Evolutionary conservation across 225 moss, liverwort and hornwort species (phyloP), one percentile per base, ranked within the genome.

Genomic region (Straminergon stramineum): DNA sequence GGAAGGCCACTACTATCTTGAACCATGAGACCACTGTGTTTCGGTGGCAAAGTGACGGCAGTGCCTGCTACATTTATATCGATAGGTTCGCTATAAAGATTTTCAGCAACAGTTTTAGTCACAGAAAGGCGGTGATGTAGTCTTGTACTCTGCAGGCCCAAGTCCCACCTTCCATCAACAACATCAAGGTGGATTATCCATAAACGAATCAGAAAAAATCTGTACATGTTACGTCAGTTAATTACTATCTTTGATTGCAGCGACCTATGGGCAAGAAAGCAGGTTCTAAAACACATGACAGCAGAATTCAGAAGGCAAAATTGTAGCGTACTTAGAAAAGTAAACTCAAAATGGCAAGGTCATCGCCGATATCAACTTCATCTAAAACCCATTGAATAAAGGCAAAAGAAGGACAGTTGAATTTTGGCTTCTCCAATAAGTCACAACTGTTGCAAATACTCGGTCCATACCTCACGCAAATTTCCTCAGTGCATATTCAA

Each of bases 141-240:
- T 90, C 95, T 95, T 79, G 93, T 92, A 92, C 94, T 96, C 92
- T 90, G 92, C 70, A 98, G 93, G 65, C 98, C 96, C 92, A 93
- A 94, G 77, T 94, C 90, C 97, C 98, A 98, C 96, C 97, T 97
- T 94, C 94, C 88, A 89, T 90, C 92, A 91, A 91, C 73, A 91
- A 92, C 81, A 92, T 86, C 88, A 88, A 73, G 56, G 84, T 64
- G 70, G 73, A 91, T 90, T 83, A 83, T 90, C 75, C 55, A 83
- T 61, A 67, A 64, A 58, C 14, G 31, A 86, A 60, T 63, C 71
- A 74, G 28, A 87, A 57, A 79, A 32, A 70, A 83, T 39, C 41
- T 31, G 20, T 75, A 55, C 32, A 61, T 24, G 17, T 13, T 61
- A 68, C 30, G 13, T 62, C 65, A 30, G 68, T 64, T 15, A 15